Evolutionary conservation across 805 yeast genomes (phyloP).

Genomic region (Kockiozyma suomiensis): DNA sequence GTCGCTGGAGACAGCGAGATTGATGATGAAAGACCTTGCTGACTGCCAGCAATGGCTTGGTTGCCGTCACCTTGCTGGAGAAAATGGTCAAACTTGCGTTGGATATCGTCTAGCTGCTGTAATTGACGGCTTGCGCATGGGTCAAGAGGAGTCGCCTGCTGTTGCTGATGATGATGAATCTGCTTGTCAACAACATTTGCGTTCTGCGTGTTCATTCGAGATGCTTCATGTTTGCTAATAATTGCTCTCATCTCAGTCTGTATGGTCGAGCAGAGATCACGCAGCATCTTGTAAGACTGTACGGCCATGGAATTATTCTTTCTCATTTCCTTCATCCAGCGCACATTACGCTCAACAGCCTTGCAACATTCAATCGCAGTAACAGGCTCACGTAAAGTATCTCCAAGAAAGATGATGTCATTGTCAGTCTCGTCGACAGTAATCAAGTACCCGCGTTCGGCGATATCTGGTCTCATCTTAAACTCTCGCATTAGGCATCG

Average conservation of each 20-base stretch:
- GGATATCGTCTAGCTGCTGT: constrained; percentile 1
- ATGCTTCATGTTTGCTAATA: background rate
- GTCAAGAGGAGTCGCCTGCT: background rate
- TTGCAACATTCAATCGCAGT: constrained; percentile 13
- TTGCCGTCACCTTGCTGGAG: background rate
- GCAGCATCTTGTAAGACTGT: constrained; percentile 8
- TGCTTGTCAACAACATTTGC: background rate
- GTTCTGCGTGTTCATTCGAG: background rate
- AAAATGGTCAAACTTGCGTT: background rate
- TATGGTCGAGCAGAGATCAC: background rate
- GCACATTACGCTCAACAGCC: constrained; percentile 21
- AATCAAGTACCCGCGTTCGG: constrained; percentile 15
- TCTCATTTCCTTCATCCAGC: constrained; percentile 1
- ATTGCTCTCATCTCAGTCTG: background rate
- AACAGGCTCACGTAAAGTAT: background rate
- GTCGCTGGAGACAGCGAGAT: background rate
- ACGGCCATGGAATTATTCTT: constrained; percentile 3
- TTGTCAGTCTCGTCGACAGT: constrained; percentile 7
- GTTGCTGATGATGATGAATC: constrained; percentile 1
- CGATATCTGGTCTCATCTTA: constrained; percentile 16
- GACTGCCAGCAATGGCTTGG: background rate
- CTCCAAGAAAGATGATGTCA: constrained; percentile 3
- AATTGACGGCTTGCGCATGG: background rate
- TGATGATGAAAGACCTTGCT: background rate
- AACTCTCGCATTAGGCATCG: constrained; percentile 17